Conservation (phyloP, 2,329 filamentous ascomycete genomes). For the Pseudogymnoascus sp. region DNA sequence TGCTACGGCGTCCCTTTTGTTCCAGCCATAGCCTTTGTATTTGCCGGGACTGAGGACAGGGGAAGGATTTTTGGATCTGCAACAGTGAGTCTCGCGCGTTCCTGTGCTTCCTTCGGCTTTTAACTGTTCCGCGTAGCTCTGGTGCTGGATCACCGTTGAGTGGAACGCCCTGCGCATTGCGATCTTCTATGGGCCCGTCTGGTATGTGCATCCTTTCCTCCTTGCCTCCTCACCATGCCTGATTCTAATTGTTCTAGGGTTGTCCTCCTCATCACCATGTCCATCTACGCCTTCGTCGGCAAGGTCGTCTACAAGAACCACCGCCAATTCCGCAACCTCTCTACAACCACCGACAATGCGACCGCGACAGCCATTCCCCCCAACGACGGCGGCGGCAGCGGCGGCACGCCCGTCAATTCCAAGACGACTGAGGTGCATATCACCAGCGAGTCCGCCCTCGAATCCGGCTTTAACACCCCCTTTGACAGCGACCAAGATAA, state of each 20-base stretch:
- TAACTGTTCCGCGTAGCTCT: slow-evolving; percentile 53
- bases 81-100: slow-evolving; percentile 23
- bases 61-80: slow-evolving; percentile 33
- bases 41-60: slow-evolving; percentile 34
- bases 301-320: slow-evolving; percentile 61
- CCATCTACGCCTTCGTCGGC: slow-evolving; percentile 60
- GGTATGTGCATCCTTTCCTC: slow-evolving; percentile 37
- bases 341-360: slow-evolving; percentile 39
- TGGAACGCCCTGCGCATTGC: slow-evolving; percentile 69
- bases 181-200: slow-evolving; percentile 66
- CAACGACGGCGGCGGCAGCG: not conserved
- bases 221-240: slow-evolving; percentile 13
- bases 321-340: slow-evolving; percentile 49
- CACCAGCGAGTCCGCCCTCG: slow-evolving; percentile 43
- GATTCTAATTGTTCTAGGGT: slow-evolving; percentile 37
- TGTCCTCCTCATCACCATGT: slow-evolving; percentile 51
- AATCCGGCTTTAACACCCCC: slow-evolving; percentile 16
- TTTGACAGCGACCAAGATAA: slow-evolving; percentile 8
- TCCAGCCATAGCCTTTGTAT: slow-evolving; percentile 47
- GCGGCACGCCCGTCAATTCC: slow-evolving; percentile 15
- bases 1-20: slow-evolving; percentile 52
- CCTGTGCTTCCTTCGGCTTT: slow-evolving; percentile 34
- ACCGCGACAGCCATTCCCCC: slow-evolving; percentile 18
- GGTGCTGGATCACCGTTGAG: slow-evolving; percentile 68
- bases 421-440: slow-evolving; percentile 57